Evolutionary conservation across 805 yeast species (phyloP).

Genomic region (Cyberlindnera galapagoensis): DNA sequence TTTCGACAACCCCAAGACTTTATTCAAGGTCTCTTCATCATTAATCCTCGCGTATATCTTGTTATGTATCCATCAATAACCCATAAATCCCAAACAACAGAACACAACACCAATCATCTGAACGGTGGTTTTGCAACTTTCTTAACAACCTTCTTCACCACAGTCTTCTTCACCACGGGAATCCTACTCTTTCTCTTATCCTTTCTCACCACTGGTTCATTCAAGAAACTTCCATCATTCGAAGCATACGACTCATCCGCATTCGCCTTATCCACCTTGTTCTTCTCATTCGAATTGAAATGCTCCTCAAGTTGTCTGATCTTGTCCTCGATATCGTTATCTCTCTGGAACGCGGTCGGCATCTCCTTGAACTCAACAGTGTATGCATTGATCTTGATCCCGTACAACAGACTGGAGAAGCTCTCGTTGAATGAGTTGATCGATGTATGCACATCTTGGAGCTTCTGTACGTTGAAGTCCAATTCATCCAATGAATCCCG

Average conservation of each 20-base stretch:
- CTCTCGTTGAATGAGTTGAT: slow-evolving; percentile 69
- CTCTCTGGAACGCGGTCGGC: slow-evolving; percentile 13
- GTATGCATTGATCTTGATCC: slow-evolving; percentile 81
- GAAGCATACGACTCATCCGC: slow-evolving; percentile 26
- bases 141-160: slow-evolving; percentile 6
- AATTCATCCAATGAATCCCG: slow-evolving; percentile 48
- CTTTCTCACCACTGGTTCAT: background rate
- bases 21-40: no score
- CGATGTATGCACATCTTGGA: slow-evolving; percentile 55
- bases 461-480: slow-evolving; percentile 49
- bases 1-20: no score
- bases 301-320: slow-evolving; percentile 16
- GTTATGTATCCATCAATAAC: no score
- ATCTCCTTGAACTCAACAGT: slow-evolving; percentile 58
- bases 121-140: slow-evolving; percentile 22
- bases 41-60: no score
- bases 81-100: no score
- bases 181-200: slow-evolving; percentile 4
- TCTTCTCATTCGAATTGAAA: slow-evolving; percentile 11
- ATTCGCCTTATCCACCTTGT: no score
- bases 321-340: slow-evolving; percentile 16
- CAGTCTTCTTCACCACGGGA: slow-evolving; percentile 6
- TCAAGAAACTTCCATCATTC: slow-evolving; percentile 24
- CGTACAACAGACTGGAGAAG: slow-evolving; percentile 69
- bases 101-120: no score